These are phyloP conservation scores for Lipomyces yamanashiensis DNA, from an alignment of 805 yeast species.

Conservation along the genomic window DNA sequence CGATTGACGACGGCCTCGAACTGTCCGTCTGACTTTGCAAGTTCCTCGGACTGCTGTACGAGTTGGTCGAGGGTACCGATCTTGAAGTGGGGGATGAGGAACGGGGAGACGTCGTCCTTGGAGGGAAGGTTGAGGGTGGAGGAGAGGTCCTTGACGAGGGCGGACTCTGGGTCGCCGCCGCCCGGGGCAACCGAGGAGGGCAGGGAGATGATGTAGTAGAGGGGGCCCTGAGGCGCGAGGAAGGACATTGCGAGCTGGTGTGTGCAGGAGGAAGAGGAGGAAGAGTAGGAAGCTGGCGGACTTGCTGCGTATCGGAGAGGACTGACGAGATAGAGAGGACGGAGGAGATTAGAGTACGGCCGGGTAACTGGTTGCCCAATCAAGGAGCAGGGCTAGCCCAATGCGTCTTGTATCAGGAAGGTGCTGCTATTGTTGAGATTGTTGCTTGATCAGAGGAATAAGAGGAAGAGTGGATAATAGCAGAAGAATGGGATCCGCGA, in stretches of 20 bases:
- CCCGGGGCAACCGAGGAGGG: constrained; percentile 56
- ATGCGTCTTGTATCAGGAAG: neutral
- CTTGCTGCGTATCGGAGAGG: constrained; percentile 5
- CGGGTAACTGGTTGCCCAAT: constrained; percentile 12
- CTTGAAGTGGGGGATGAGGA: constrained; percentile 81
- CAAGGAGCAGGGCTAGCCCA: constrained; percentile 7
- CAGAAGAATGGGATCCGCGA: constrained; percentile 5
- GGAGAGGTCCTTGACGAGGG: constrained; percentile 57
- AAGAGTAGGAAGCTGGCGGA: neutral
- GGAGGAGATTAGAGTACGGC: constrained; percentile 7
- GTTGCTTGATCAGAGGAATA: neutral
- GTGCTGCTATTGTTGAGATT: neutral
- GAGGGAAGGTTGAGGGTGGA: constrained; percentile 51
- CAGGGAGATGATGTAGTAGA: constrained; percentile 46
- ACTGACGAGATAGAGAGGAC: constrained; percentile 1
- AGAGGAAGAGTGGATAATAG: neutral
- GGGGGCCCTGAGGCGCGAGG: constrained; percentile 36
- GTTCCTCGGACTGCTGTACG: constrained; percentile 88
- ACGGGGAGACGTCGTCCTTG: constrained; percentile 58
- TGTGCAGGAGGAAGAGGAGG: neutral
- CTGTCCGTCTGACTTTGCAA: constrained; percentile 80
- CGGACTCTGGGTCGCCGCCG: constrained; percentile 44
- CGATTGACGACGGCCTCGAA: constrained; percentile 71
- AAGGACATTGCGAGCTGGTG: constrained; percentile 32
- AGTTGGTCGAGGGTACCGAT: constrained; percentile 93